Evolutionary conservation across 2,329 filamentous ascomycete species (phyloP).

Genomic region (Verticillium tricorpus): DNA sequence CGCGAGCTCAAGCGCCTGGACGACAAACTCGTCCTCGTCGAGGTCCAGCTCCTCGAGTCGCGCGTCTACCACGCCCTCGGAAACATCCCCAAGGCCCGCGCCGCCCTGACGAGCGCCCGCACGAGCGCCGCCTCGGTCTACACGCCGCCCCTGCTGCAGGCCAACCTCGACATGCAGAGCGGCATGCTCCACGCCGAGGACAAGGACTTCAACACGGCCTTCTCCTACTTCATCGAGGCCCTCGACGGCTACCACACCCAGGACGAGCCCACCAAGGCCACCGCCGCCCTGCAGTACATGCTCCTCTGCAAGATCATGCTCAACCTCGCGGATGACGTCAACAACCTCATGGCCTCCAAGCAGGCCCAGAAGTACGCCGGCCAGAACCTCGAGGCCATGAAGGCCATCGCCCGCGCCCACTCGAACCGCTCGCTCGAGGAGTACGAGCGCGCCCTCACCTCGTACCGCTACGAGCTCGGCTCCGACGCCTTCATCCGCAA

Average conservation of each 20-base stretch:
- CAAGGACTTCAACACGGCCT: slow-evolving; percentile 97
- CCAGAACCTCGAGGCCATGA: slow-evolving; percentile 97
- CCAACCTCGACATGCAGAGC: slow-evolving; percentile 97
- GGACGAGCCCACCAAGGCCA: slow-evolving; percentile 84
- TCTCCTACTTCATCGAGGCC: slow-evolving; percentile 98
- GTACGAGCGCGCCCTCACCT: slow-evolving; percentile 87
- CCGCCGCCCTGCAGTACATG: slow-evolving; percentile 98
- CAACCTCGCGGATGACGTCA: slow-evolving; percentile 94
- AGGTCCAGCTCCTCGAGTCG: slow-evolving; percentile 96
- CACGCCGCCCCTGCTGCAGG: slow-evolving; percentile 90
- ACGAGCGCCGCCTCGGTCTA: slow-evolving; percentile 97
- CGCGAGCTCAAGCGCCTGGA: slow-evolving; percentile 97
- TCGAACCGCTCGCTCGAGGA: slow-evolving; percentile 93
- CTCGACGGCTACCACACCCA: slow-evolving; percentile 94
- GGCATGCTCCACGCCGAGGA: slow-evolving; percentile 99
- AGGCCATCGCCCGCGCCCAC: slow-evolving; percentile 93
- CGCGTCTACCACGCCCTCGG: slow-evolving; percentile 95
- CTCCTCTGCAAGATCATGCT: slow-evolving; percentile 99
- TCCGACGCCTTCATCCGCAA: slow-evolving; percentile 95
- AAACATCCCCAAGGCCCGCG: slow-evolving; percentile 93
- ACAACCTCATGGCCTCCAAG: slow-evolving; percentile 90
- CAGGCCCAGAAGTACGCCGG: slow-evolving; percentile 95
- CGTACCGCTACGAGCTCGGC: slow-evolving; percentile 90
- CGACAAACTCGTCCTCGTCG: slow-evolving; percentile 95
- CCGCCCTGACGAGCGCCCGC: slow-evolving; percentile 87